A percentile compares a stretch with the other conserved stretches of the same genome.
Conservation (phyloP, 2,329 filamentous ascomycete genomes). For the Fonsecaea multimorphosa region DNA sequence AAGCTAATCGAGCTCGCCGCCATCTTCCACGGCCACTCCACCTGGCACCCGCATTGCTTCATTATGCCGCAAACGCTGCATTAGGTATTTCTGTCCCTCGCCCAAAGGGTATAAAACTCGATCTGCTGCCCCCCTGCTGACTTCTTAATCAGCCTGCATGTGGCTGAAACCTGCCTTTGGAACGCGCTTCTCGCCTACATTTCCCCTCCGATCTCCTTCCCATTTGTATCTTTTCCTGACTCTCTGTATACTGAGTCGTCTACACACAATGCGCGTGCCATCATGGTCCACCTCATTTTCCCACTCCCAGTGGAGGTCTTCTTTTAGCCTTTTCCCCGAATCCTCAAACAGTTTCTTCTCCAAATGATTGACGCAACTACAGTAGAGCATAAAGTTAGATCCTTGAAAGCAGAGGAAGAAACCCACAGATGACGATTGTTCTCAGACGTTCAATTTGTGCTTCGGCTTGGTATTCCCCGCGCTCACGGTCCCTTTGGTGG, state of each 20-base stretch:
- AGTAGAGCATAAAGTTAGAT: not conserved
- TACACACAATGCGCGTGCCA: not conserved
- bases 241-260: conserved; percentile 4
- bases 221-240: not conserved
- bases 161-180: conserved; percentile 1
- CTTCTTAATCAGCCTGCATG: not conserved
- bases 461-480: not conserved
- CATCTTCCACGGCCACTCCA: not conserved
- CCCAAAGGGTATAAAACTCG: not conserved
- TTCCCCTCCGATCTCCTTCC: not conserved
- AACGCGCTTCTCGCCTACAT: not conserved
- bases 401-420: not conserved
- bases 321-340: not conserved
- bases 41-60: not conserved
- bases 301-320: not conserved
- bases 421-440: not conserved
- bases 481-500: not conserved
- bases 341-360: not conserved
- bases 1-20: not conserved
- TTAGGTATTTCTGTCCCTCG: not conserved
- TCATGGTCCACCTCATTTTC: not conserved
- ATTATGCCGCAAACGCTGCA: not conserved
- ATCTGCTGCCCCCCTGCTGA: conserved; percentile 3
- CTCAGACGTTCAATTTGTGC: not conserved
- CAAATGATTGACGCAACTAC: conserved; percentile 5